Conservation (phyloP, 1,139 yeast species). For the Saccharomyces hybrid region DNA sequence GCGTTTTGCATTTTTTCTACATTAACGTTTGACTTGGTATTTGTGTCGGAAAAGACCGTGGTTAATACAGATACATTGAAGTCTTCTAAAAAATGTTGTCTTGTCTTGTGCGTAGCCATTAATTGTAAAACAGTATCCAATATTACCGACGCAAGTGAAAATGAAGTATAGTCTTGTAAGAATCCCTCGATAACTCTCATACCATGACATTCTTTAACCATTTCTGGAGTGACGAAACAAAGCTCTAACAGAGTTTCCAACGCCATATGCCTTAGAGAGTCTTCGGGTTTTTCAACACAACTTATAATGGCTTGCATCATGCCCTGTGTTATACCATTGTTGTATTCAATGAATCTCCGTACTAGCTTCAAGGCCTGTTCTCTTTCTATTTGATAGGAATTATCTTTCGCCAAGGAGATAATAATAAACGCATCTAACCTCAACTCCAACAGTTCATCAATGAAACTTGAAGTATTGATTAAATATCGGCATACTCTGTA, state of each 20-base stretch:
- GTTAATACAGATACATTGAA: constrained; percentile 57
- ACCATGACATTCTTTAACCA: constrained; percentile 59
- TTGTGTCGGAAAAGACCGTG: constrained; percentile 57
- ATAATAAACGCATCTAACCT: constrained; percentile 59
- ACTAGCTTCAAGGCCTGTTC: constrained; percentile 72
- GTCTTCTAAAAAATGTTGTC: constrained; percentile 49
- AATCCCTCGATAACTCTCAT: constrained; percentile 51
- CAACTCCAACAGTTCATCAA: constrained; percentile 41
- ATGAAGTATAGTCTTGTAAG: constrained; percentile 53
- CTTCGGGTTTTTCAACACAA: constrained; percentile 57
- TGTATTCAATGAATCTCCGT: constrained; percentile 50
- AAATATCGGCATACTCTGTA: constrained; percentile 66
- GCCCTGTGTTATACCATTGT: constrained; percentile 50
- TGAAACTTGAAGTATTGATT: constrained; percentile 47
- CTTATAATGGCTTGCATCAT: constrained; percentile 67
- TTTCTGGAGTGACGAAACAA: constrained; percentile 52
- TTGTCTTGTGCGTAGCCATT: constrained; percentile 54
- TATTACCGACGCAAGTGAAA: constrained; percentile 48
- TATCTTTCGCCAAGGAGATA: constrained; percentile 53
- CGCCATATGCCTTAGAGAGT: constrained; percentile 46
- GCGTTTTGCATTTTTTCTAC: constrained; percentile 53
- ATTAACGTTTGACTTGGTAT: constrained; percentile 40
- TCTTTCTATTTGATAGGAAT: constrained; percentile 52
- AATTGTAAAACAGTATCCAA: constrained; percentile 51
- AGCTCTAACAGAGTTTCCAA: constrained; percentile 70